Evolutionary conservation across 1,139 yeast genomes (phyloP).

Genomic region (Kodamaea sp.): DNA sequence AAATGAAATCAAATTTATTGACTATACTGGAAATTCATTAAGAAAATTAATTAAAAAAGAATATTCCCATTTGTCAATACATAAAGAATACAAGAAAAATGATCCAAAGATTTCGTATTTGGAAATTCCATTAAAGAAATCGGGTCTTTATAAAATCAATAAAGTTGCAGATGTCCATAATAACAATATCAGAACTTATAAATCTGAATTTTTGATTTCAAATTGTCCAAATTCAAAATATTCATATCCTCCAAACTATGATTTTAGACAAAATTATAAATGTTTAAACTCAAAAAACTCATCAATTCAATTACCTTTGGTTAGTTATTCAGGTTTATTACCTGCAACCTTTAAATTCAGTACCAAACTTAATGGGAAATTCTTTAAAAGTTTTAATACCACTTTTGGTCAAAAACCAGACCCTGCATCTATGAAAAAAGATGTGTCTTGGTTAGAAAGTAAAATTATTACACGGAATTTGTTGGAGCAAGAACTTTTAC

Average conservation of each 20-base stretch:
- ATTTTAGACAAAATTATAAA: constrained; percentile 35
- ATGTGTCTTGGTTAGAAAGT: constrained; percentile 24
- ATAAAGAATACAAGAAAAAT: constrained; percentile 19
- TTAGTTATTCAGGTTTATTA: constrained; percentile 67
- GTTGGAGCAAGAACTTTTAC: constrained; percentile 35
- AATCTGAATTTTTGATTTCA: constrained; percentile 64
- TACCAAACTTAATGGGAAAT: constrained; percentile 51
- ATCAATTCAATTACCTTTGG: constrained; percentile 44
- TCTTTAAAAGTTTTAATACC: constrained; percentile 21
- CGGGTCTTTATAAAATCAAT: constrained; percentile 72
- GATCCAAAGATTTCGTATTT: constrained; percentile 42
- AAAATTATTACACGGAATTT: constrained; percentile 29
- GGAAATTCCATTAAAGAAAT: constrained; percentile 56
- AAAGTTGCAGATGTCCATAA: constrained; percentile 65
- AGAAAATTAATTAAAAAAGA: constrained; percentile 41
- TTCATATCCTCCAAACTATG: constrained; percentile 28
- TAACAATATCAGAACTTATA: constrained; percentile 59
- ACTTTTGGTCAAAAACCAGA: constrained; percentile 15
- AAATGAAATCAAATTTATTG: constrained; percentile 44
- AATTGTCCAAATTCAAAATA: constrained; percentile 72
- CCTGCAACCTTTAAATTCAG: constrained; percentile 66
- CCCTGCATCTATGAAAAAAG: constrained; percentile 7
- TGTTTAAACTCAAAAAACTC: constrained; percentile 52
- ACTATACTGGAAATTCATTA: constrained; percentile 58
- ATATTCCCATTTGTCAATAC: constrained; percentile 31